Evolutionary conservation across 495 filamentous ascomycete species (phyloP).

Genomic region (Podospora fimiseda): DNA sequence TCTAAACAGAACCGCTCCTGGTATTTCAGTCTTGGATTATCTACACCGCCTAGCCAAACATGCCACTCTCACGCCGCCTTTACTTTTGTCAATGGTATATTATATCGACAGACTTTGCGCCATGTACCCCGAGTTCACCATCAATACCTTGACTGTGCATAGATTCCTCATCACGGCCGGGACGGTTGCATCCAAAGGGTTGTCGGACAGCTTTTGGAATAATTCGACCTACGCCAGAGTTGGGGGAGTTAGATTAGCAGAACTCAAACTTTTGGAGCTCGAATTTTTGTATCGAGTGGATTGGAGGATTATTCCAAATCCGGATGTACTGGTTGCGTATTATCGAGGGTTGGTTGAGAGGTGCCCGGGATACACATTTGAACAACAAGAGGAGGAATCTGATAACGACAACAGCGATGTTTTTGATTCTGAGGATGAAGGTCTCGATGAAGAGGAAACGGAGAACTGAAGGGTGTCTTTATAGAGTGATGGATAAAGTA

Average conservation of each 20-base stretch:
- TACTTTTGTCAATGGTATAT: constrained; percentile 98
- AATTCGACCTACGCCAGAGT: constrained; percentile 93
- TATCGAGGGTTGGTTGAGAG: constrained; percentile 76
- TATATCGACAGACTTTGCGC: constrained; percentile 96
- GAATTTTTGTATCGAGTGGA: constrained; percentile 88
- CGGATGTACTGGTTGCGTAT: constrained; percentile 87
- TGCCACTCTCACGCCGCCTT: constrained; percentile 84
- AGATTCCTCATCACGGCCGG: constrained; percentile 94
- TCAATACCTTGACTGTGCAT: constrained; percentile 91
- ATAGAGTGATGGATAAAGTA: neutral
- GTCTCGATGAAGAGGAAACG: constrained; percentile 2
- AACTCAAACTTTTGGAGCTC: constrained; percentile 87
- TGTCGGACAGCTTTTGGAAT: constrained; percentile 96
- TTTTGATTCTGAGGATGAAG: constrained; percentile 18
- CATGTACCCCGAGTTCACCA: constrained; percentile 86
- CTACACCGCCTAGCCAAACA: constrained; percentile 87
- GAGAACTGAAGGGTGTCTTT: neutral
- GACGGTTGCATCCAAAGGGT: constrained; percentile 90
- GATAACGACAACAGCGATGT: constrained; percentile 17
- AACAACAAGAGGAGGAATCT: constrained; percentile 16
- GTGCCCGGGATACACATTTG: constrained; percentile 38
- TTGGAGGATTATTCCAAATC: constrained; percentile 94
- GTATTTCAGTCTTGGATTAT: constrained; percentile 90
- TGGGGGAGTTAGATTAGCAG: constrained; percentile 79
- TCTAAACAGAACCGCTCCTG: constrained; percentile 68